A percentile compares a stretch with the other conserved stretches of the same genome.
phyloP scores from a whole-genome alignment of 306 rosid genomes.

The Gastrolobium bilobum region DNA sequence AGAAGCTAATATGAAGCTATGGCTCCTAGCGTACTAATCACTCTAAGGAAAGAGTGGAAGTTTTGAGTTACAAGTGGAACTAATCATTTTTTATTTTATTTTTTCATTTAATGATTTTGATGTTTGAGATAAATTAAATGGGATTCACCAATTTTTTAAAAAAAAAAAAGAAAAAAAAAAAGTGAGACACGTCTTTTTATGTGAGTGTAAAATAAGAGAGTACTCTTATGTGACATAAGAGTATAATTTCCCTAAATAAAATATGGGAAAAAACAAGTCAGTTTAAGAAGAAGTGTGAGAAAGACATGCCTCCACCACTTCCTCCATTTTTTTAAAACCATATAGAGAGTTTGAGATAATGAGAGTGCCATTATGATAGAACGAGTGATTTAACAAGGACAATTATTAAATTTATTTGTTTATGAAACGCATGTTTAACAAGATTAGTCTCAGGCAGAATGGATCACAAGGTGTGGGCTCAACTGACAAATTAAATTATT shows the following conservation, averaged over 20 bases:
- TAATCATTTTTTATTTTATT: background rate
- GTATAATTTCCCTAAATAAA: no score
- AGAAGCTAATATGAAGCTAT: constrained; percentile 31
- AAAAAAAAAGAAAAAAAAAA: no score
- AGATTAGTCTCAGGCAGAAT: background rate
- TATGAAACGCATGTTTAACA: constrained; percentile 4
- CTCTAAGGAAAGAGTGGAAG: constrained; percentile 16
- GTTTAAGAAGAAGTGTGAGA: constrained; percentile 23
- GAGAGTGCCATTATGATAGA: constrained; percentile 21
- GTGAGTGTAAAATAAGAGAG: no score
- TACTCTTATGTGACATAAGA: no score
- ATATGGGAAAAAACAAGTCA: constrained; percentile 1
- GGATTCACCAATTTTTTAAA: no score
- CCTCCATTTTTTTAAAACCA: constrained; percentile 1
- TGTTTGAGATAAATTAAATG: constrained; percentile 2
- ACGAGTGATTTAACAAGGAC: constrained; percentile 8
- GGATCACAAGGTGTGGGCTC: constrained; percentile 18
- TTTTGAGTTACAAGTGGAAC: constrained; percentile 30
- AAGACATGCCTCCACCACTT: constrained; percentile 42
- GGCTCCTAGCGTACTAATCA: constrained; percentile 14
- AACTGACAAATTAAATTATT: background rate
- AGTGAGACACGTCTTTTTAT: no score
- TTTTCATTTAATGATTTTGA: background rate
- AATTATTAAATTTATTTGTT: constrained; percentile 24
- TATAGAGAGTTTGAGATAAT: constrained; percentile 30